phyloP scores from a whole-genome alignment of 176 grass and related monocot genomes.

The Phragmites australis region DNA sequence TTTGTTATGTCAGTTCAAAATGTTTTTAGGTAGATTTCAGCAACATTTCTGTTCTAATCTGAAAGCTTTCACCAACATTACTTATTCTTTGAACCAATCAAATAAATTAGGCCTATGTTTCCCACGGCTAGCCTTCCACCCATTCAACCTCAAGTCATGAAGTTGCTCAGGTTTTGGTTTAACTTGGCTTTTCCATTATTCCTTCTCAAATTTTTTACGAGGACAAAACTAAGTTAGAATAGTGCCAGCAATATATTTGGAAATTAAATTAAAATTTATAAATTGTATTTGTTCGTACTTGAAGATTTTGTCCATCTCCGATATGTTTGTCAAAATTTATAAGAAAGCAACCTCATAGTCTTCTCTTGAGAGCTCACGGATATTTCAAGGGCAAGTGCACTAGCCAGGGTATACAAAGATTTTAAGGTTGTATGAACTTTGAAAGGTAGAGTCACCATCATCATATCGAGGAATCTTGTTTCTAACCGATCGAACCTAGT shows the following conservation, averaged over 20 bases:
- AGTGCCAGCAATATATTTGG: neutral
- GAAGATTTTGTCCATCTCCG: constrained; percentile 10
- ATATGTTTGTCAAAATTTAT: neutral
- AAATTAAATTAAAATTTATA: neutral
- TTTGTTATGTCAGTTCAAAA: too few relatives aligned
- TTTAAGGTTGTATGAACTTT: neutral
- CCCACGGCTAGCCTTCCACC: neutral
- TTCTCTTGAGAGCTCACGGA: neutral
- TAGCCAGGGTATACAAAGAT: neutral
- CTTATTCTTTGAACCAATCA: neutral
- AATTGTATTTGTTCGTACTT: neutral
- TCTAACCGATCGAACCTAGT: neutral
- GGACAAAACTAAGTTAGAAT: neutral
- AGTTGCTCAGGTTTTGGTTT: neutral
- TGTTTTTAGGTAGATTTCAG: too few relatives aligned
- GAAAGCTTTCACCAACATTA: neutral
- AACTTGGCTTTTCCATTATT: constrained; percentile 8
- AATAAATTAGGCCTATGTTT: neutral
- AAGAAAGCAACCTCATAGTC: neutral
- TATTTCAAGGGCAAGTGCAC: neutral
- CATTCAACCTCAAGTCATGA: neutral
- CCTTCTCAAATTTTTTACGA: neutral
- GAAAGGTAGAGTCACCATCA: neutral
- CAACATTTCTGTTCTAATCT: too few relatives aligned
- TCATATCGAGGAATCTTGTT: constrained; percentile 24